Evolutionary conservation across 106 monocot species (phyloP).

Genomic region (Acanthochlamys bracteata): DNA sequence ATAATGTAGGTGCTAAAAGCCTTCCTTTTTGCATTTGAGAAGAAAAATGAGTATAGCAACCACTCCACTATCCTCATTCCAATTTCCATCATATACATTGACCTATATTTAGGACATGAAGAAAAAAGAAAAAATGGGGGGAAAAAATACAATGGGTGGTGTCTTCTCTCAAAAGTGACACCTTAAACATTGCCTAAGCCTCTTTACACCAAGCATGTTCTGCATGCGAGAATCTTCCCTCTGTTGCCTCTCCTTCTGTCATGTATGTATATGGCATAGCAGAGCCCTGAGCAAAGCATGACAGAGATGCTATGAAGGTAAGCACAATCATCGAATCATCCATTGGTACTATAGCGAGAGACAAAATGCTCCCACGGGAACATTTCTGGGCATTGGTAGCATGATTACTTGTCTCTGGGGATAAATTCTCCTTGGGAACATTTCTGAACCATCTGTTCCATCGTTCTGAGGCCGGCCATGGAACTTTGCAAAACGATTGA

Average conservation of each 20-base stretch:
- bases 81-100: neutral
- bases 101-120: neutral
- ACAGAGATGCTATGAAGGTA: neutral
- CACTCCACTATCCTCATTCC: neutral
- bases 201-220: too few species aligned
- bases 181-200: neutral
- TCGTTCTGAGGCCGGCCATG: slow-evolving; percentile 36
- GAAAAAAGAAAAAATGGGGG: neutral
- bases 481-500: slow-evolving; percentile 67
- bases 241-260: neutral
- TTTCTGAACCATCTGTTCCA: slow-evolving; percentile 25
- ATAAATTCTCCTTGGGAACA: slow-evolving; percentile 7
- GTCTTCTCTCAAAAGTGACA: neutral
- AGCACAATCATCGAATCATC: neutral
- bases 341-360: slow-evolving; percentile 19
- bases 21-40: too few species aligned
- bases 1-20: too few species aligned
- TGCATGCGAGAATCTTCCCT: neutral
- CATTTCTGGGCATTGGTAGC: slow-evolving; percentile 14
- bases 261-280: neutral
- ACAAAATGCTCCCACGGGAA: slow-evolving; percentile 22
- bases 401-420: slow-evolving; percentile 29
- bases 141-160: neutral
- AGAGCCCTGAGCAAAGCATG: neutral
- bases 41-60: neutral